Conservation (phyloP, 202 grass and related monocot species). For the Digitaria exilis region DNA sequence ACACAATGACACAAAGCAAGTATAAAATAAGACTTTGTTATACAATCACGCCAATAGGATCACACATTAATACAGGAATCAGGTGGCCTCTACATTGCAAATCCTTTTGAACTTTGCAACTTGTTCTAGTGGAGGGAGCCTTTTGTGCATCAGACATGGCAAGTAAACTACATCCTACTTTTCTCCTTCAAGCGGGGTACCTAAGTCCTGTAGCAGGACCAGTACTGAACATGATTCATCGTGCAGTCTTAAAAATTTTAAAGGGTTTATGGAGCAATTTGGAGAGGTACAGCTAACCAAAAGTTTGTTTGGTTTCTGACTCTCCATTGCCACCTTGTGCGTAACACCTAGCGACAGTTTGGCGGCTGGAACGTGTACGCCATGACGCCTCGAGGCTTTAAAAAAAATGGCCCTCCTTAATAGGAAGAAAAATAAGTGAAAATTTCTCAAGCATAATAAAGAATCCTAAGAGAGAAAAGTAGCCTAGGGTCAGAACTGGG, state of each 20-base stretch:
- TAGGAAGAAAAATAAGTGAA: background rate
- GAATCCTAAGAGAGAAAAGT: background rate
- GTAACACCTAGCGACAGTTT: background rate
- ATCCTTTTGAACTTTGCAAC: background rate
- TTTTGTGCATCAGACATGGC: background rate
- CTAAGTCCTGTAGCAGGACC: background rate
- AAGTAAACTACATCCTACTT: too few relatives aligned
- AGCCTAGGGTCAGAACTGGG: background rate
- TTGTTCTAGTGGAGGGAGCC: constrained; percentile 24
- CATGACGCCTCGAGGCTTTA: background rate
- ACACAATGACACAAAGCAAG: background rate
- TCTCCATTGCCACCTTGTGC: background rate
- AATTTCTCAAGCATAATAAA: background rate
- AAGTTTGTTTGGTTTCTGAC: background rate
- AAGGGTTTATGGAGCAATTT: background rate
- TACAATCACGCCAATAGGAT: background rate
- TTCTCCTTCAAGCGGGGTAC: background rate
- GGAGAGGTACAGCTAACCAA: background rate
- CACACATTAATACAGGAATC: constrained; percentile 1
- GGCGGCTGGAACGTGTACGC: background rate
- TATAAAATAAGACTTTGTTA: constrained; percentile 34
- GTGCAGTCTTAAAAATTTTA: background rate
- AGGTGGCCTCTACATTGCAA: background rate
- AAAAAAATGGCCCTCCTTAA: too few relatives aligned
- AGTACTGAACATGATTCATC: background rate